Conservation (phyloP, 2,329 filamentous ascomycete genomes). For the Ceratocystis albifundus region DNA sequence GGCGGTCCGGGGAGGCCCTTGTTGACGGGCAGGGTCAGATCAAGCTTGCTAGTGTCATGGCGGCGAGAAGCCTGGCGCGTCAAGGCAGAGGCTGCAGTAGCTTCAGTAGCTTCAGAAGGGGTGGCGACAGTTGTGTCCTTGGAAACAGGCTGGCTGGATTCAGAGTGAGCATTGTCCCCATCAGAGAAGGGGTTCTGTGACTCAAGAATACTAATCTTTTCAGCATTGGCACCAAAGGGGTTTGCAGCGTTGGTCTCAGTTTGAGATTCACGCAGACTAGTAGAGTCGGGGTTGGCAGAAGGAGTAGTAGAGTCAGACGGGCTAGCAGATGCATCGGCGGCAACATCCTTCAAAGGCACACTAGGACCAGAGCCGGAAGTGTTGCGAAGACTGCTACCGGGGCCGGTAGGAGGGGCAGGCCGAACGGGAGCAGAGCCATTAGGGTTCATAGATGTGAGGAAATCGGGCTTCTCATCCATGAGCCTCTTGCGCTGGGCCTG, state of each 20-base stretch:
- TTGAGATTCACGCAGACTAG: constrained; percentile 22
- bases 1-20: constrained; percentile 33
- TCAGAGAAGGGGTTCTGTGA: constrained; percentile 51
- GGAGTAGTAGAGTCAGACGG: background rate
- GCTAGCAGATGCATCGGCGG: background rate
- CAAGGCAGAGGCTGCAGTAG: constrained; percentile 32
- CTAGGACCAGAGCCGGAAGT: constrained; percentile 8
- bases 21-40: constrained; percentile 40
- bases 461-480: constrained; percentile 23
- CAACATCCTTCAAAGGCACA: constrained; percentile 20
- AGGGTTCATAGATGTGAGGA: constrained; percentile 9
- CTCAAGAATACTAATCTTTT: constrained; percentile 30
- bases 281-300: background rate
- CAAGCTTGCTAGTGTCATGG: constrained; percentile 40
- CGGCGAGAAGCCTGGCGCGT: constrained; percentile 47
- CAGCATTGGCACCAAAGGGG: constrained; percentile 55
- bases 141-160: constrained; percentile 31
- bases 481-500: constrained; percentile 42
- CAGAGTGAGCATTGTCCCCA: constrained; percentile 38
- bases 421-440: constrained; percentile 16
- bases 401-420: constrained; percentile 21
- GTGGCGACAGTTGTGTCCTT: constrained; percentile 28
- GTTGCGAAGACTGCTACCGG: constrained; percentile 16
- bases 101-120: constrained; percentile 34
- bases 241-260: constrained; percentile 46